phyloP scores from a whole-genome alignment of 164 flowering plant genomes.

The Umbilicus rupestris region DNA sequence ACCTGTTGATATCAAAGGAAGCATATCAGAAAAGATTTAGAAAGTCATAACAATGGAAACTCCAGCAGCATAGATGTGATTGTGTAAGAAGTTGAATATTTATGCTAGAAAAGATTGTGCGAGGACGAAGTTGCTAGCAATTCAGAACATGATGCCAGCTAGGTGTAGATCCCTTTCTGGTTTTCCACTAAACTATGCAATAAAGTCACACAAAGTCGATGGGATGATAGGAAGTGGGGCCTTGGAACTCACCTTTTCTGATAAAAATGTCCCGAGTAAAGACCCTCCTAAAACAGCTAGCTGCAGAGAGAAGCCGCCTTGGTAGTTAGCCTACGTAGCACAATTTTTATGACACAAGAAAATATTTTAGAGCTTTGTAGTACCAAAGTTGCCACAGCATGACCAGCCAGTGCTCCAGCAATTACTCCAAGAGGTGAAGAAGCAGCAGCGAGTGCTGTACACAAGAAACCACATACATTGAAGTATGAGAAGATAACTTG shows the following conservation, averaged over 20 bases:
- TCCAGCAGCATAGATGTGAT: neutral
- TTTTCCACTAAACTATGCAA: slow-evolving; percentile 1
- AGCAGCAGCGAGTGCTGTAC: slow-evolving; percentile 94
- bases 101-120: neutral
- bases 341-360: neutral
- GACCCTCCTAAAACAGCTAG: slow-evolving; percentile 96
- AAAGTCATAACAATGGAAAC: neutral
- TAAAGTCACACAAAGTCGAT: neutral
- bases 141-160: neutral
- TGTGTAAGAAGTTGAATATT: neutral
- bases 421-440: slow-evolving; percentile 97
- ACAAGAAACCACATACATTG: neutral
- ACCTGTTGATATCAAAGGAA: slow-evolving; percentile 28
- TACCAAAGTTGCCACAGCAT: slow-evolving; percentile 94
- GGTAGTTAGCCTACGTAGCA: neutral
- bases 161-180: neutral
- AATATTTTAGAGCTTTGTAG: slow-evolving; percentile 2
- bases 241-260: slow-evolving; percentile 61
- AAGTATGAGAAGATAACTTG: slow-evolving; percentile 7
- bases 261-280: slow-evolving; percentile 80
- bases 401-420: slow-evolving; percentile 92
- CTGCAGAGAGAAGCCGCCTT: slow-evolving; percentile 24
- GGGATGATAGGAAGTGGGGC: neutral
- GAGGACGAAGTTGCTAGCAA: slow-evolving; percentile 3
- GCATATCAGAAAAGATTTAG: neutral